These are phyloP conservation scores for Nitzschia sp. DNA, from an alignment of 108 stramenopile species.

Conservation along the genomic window DNA sequence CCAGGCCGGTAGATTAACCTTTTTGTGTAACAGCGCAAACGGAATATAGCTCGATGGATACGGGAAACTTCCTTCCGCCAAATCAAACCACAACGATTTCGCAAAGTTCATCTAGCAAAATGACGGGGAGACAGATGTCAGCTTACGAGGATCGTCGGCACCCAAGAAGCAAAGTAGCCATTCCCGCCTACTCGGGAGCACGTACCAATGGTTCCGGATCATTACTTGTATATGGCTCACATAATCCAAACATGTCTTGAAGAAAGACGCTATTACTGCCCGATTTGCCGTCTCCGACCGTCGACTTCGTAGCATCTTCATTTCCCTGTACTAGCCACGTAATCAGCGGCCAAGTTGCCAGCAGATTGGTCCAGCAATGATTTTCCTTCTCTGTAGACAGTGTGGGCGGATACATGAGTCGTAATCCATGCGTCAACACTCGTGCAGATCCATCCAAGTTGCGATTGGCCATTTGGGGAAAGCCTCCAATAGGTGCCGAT, in stretches of 20 bases:
- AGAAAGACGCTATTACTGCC: constrained; percentile 22
- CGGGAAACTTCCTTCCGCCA: constrained; percentile 72
- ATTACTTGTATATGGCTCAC: constrained; percentile 39
- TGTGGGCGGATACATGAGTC: constrained; percentile 41
- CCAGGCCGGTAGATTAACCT: constrained; percentile 67
- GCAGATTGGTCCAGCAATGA: constrained; percentile 45
- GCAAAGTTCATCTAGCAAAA: constrained; percentile 7
- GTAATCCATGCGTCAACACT: constrained; percentile 39
- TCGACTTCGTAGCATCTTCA: background rate
- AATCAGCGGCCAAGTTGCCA: constrained; percentile 55
- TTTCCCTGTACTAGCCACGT: constrained; percentile 27
- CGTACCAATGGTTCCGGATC: constrained; percentile 32
- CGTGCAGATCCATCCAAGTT: constrained; percentile 51
- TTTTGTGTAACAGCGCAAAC: constrained; percentile 56
- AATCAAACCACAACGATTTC: constrained; percentile 58
- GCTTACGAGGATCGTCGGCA: background rate
- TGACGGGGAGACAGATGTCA: background rate
- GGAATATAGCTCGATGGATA: constrained; percentile 74
- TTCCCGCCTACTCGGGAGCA: constrained; percentile 11
- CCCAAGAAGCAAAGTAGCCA: too few species aligned
- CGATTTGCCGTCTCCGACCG: background rate
- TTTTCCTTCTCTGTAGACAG: constrained; percentile 24
- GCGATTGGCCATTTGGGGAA: constrained; percentile 26
- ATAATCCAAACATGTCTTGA: constrained; percentile 44
- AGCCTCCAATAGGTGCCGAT: constrained; percentile 59